Conservation (phyloP, 805 yeast species). For the Monosporozyma unispora region DNA sequence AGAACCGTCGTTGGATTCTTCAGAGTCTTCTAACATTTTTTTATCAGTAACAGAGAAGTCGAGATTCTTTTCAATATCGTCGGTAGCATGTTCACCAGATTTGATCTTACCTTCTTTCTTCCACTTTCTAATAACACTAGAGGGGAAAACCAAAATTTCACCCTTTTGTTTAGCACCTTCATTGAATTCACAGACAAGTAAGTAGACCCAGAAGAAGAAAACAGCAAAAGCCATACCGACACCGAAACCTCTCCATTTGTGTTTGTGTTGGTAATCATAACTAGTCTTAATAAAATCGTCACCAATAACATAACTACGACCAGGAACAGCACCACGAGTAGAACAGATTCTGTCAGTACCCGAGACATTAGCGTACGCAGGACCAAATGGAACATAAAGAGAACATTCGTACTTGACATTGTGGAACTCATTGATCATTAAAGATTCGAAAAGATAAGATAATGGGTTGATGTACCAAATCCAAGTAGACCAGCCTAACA, state of each 20-base stretch:
- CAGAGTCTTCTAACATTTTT: conserved; percentile 20
- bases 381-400: conserved; percentile 39
- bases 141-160: conserved; percentile 56
- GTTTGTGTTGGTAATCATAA: conserved; percentile 37
- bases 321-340: conserved; percentile 48
- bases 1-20: conserved; percentile 6
- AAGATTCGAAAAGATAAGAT: conserved; percentile 48
- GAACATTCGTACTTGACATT: conserved; percentile 41
- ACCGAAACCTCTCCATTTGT: conserved; percentile 61
- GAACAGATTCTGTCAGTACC: conserved; percentile 41
- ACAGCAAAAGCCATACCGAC: conserved; percentile 48
- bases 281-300: conserved; percentile 37
- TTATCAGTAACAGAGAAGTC: conserved; percentile 14
- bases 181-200: conserved; percentile 47
- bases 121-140: conserved; percentile 38
- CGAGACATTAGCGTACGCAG: conserved; percentile 31
- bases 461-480: conserved; percentile 52
- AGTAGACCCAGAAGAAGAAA: conserved; percentile 46
- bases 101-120: conserved; percentile 32
- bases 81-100: conserved; percentile 13
- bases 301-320: conserved; percentile 43
- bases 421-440: conserved; percentile 50
- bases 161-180: conserved; percentile 63
- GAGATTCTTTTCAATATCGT: conserved; percentile 19
- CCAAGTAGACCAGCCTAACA: conserved; percentile 63